These are phyloP conservation scores for Morella rubra DNA, from an alignment of 306 rosid species.

Conservation along the genomic window DNA sequence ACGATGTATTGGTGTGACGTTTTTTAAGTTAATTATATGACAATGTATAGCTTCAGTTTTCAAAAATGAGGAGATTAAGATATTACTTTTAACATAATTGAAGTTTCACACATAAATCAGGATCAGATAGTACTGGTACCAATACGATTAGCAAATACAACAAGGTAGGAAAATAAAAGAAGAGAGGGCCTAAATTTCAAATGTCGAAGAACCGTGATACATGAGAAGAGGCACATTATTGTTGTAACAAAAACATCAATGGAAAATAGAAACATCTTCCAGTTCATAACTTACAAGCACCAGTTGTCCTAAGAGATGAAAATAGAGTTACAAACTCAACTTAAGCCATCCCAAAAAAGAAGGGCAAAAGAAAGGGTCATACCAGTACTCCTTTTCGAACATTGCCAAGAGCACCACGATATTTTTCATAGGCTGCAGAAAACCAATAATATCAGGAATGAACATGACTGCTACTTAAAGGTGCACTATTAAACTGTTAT, in stretches of 20 bases:
- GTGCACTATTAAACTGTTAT: not conserved
- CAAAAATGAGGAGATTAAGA: not conserved
- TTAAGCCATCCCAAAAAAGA: constrained; percentile 17
- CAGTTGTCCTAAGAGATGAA: not conserved
- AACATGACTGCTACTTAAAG: not conserved
- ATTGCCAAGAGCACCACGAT: constrained; percentile 89
- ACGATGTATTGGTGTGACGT: not conserved
- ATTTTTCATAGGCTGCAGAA: constrained; percentile 74
- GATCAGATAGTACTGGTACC: not conserved
- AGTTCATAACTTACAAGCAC: not conserved
- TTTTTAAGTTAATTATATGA: not conserved
- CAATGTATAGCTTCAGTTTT: not conserved
- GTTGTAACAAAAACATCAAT: not conserved
- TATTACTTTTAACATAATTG: not conserved
- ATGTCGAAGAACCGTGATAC: not conserved
- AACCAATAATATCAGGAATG: constrained; percentile 18
- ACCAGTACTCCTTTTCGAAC: constrained; percentile 99
- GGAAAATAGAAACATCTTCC: constrained; percentile 15
- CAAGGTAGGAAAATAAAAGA: not conserved
- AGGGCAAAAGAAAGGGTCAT: constrained; percentile 24
- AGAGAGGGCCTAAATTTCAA: not conserved
- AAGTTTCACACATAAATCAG: not conserved
- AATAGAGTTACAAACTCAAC: constrained; percentile 2
- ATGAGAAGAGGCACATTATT: not conserved
- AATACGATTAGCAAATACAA: too few relatives aligned